Conservation (phyloP, 441 rosid genomes). For the Populus hybrid region DNA sequence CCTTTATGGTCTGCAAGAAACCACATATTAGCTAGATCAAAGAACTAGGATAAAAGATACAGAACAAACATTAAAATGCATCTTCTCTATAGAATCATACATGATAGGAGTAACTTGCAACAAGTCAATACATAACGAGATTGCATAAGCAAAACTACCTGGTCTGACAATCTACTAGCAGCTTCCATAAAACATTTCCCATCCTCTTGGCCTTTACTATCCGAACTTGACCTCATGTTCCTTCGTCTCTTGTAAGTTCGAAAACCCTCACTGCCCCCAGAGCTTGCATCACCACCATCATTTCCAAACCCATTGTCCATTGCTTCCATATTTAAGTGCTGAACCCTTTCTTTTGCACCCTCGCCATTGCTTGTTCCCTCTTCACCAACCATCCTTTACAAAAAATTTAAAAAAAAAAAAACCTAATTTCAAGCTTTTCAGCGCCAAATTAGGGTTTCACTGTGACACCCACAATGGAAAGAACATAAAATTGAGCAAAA, state of each 20-base stretch:
- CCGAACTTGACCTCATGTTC: slow-evolving; percentile 39
- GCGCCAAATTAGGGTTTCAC: slow-evolving; percentile 39
- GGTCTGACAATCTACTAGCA: slow-evolving; percentile 36
- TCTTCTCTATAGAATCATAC: neutral
- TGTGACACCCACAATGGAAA: slow-evolving; percentile 14
- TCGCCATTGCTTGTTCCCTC: slow-evolving; percentile 15
- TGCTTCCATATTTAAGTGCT: slow-evolving; percentile 33
- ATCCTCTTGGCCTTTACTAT: slow-evolving; percentile 32
- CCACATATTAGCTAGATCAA: slow-evolving; percentile 11
- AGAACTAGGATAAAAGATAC: neutral
- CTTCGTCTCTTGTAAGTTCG: slow-evolving; percentile 78
- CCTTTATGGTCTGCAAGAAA: slow-evolving; percentile 23
- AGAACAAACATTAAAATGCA: neutral
- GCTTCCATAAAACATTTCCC: slow-evolving; percentile 35
- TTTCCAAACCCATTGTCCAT: slow-evolving; percentile 34
- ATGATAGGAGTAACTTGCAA: neutral
- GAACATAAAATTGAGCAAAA: slow-evolving; percentile 10
- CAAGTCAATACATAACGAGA: neutral
- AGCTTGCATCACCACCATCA: slow-evolving; percentile 40
- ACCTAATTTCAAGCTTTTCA: slow-evolving; percentile 27
- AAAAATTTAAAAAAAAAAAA: neutral
- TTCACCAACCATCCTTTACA: neutral
- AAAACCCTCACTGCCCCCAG: slow-evolving; percentile 33
- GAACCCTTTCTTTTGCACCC: slow-evolving; percentile 26
- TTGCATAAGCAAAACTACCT: slow-evolving; percentile 34